A percentile compares a stretch with the other conserved stretches of the same genome.
phyloP scores from a whole-genome alignment of 257 asterid species.

The Cynanchum wilfordii region DNA sequence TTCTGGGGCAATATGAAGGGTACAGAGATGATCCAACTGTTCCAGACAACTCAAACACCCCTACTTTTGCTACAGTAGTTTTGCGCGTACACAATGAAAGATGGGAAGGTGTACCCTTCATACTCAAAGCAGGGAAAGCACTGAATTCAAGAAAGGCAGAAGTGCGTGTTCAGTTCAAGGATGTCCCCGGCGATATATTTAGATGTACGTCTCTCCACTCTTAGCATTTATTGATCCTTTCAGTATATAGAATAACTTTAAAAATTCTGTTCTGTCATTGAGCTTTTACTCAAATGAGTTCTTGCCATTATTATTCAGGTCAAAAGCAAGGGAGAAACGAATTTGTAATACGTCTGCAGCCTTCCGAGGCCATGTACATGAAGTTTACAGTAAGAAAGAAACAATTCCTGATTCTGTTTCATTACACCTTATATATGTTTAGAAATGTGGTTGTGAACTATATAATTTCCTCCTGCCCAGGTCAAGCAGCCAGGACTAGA shows the following conservation, averaged over 20 bases:
- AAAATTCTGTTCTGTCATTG: slow-evolving; percentile 9
- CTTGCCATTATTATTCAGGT: slow-evolving; percentile 38
- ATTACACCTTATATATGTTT: neutral
- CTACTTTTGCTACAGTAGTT: slow-evolving; percentile 74
- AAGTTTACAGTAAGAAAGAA: slow-evolving; percentile 75
- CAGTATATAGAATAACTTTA: neutral
- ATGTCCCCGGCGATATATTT: slow-evolving; percentile 95
- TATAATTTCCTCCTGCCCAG: slow-evolving; percentile 38
- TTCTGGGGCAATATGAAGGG: slow-evolving; percentile 95
- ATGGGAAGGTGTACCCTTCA: slow-evolving; percentile 99
- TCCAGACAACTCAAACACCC: slow-evolving; percentile 83
- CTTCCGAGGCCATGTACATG: slow-evolving; percentile 97
- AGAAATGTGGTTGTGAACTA: neutral
- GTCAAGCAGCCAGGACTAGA: slow-evolving; percentile 98
- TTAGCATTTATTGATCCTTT: neutral
- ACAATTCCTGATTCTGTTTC: neutral
- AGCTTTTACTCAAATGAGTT: slow-evolving; percentile 9
- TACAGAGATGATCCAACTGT: slow-evolving; percentile 84
- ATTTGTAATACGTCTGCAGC: slow-evolving; percentile 94
- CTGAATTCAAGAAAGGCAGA: slow-evolving; percentile 91
- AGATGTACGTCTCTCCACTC: slow-evolving; percentile 41
- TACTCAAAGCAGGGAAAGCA: slow-evolving; percentile 98
- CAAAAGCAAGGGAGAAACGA: slow-evolving; percentile 91
- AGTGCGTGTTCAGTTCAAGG: slow-evolving; percentile 91
- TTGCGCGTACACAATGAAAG: slow-evolving; percentile 77